phyloP scores from a whole-genome alignment of 2,329 filamentous ascomycete species.

The Curvularia hawaiiensis region DNA sequence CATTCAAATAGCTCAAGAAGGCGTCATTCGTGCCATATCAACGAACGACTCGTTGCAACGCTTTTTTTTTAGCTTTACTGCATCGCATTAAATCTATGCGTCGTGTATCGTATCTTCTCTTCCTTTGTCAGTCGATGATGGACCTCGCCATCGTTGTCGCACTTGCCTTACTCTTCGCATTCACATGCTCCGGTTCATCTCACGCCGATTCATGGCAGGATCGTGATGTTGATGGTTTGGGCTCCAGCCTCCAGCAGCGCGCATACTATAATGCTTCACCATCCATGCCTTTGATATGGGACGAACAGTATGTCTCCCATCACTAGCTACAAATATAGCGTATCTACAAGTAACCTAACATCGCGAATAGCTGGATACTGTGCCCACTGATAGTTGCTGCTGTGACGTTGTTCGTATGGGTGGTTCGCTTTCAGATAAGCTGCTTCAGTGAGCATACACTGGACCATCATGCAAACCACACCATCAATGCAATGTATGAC shows the following conservation, averaged over 20 bases:
- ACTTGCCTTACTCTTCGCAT: constrained; percentile 17
- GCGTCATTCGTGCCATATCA: not conserved
- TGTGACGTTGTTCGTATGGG: constrained; percentile 19
- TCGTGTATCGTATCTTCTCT: not conserved
- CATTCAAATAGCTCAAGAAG: not conserved
- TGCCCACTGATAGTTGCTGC: constrained; percentile 18
- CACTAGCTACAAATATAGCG: not conserved
- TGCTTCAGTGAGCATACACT: constrained; percentile 7
- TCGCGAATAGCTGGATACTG: constrained; percentile 10
- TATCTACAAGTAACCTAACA: not conserved
- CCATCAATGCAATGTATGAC: constrained; percentile 25
- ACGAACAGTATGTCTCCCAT: constrained; percentile 16
- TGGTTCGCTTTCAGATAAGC: constrained; percentile 18
- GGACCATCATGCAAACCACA: constrained; percentile 14
- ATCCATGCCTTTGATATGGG: constrained; percentile 25
- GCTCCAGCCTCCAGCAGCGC: constrained; percentile 24
- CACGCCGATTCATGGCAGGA: constrained; percentile 18
- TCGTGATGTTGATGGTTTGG: constrained; percentile 23
- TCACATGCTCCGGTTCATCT: constrained; percentile 14
- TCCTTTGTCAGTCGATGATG: constrained; percentile 6
- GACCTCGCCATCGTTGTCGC: constrained; percentile 13
- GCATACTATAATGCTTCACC: constrained; percentile 20
- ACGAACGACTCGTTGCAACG: not conserved
- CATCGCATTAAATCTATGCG: not conserved
- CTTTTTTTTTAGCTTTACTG: too few species aligned